Evolutionary conservation across 2,329 filamentous ascomycete genomes (phyloP), one percentile per base, ranked within the genome.

Genomic region (Lasiodiplodia citricola): DNA sequence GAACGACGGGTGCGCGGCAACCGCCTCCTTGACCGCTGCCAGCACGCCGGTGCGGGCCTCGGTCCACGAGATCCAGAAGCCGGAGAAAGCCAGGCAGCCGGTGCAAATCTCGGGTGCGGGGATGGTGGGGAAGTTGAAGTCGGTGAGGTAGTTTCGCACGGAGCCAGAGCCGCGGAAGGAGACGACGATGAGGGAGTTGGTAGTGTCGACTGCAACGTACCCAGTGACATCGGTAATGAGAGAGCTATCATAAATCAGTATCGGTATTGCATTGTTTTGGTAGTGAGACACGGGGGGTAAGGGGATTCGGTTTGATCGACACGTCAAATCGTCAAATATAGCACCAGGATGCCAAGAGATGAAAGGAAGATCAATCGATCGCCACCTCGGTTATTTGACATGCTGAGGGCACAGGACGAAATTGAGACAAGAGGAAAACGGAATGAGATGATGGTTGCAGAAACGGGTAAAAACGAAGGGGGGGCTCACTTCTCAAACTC

Each of bases 101-200:
- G 70, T 31, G 71, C 80, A 82, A 44, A 85, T 78, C 65, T 79
- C 76, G 8, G 78, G 83, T 70, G 82, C 77, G 35, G 23, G 7
- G 52, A 75, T 65, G 72, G 80, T 75, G 11, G 77, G 64, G 73
- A 87, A 84, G 60, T 80, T 71, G 62, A 86, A 69, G 73, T 91
- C 85, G 65, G 87, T 82, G 72, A 91, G 81, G 83, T 84, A 91
- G 82, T 91, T 91, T 64, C 84, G 83, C 70, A 90, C 72, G 54
- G 86, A 87, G 69, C 78, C 77, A 62, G 85, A 87, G 72, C 90
- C 90, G 51, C 88, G 86, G 79, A 90, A 83, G 38, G 87, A 83
- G 52, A 90, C 75, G 58, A 91, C 86, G 69, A 92, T 87, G 68
- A 87, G 80, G 67, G 77, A 68, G 71, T 84, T 83, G 35, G 83